These are phyloP conservation scores for Fragilariopsis cylindrus DNA, from an alignment of 108 stramenopile species.

Conservation along the genomic window DNA sequence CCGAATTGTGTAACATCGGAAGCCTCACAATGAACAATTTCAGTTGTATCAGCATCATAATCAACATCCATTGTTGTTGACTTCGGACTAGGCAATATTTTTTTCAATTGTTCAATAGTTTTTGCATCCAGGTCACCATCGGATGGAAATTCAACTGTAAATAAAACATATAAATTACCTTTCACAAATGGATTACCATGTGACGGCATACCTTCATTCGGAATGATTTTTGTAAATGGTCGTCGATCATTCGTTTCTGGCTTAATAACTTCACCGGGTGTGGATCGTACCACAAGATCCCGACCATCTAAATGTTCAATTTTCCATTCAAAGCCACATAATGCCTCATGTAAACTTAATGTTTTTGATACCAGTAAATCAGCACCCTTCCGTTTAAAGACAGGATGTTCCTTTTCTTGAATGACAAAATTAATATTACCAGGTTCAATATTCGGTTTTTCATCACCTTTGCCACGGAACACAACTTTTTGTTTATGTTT, in stretches of 20 bases:
- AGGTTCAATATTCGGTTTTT: conserved; percentile 88
- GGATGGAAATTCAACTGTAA: conserved; percentile 88
- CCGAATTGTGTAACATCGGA: conserved; percentile 85
- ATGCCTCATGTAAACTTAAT: conserved; percentile 89
- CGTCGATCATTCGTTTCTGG: conserved; percentile 67
- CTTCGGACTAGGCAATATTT: conserved; percentile 49
- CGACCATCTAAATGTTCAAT: conserved; percentile 93
- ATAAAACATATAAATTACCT: conserved; percentile 91
- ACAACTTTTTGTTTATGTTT: conserved; percentile 91
- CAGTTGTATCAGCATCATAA: conserved; percentile 67
- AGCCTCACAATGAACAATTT: conserved; percentile 75
- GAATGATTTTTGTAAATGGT: conserved; percentile 86
- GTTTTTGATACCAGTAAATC: conserved; percentile 89
- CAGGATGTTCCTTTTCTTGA: conserved; percentile 91
- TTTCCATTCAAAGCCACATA: conserved; percentile 89
- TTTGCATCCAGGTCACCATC: conserved; percentile 57
- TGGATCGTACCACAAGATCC: conserved; percentile 78
- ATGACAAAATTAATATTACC: conserved; percentile 97
- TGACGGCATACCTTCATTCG: conserved; percentile 96
- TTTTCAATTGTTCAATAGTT: conserved; percentile 55
- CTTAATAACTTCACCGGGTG: conserved; percentile 90
- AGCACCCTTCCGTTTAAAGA: conserved; percentile 93
- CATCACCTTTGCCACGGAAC: conserved; percentile 92
- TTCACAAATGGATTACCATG: conserved; percentile 90
- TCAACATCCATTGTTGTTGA: conserved; percentile 54